These are phyloP conservation scores for Teunomyces panamensis DNA, from an alignment of 805 yeast species.

Conservation along the genomic window DNA sequence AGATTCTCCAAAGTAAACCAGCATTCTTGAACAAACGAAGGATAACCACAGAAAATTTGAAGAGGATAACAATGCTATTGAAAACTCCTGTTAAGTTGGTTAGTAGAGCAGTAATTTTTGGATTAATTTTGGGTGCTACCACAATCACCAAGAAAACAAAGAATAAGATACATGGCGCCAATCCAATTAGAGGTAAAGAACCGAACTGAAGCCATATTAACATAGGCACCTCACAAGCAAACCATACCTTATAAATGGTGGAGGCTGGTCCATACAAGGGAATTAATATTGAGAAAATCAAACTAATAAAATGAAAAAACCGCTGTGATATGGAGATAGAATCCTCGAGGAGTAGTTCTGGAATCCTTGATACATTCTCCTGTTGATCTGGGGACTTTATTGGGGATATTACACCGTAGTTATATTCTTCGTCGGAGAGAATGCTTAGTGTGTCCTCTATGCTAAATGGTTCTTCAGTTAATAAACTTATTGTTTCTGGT, in stretches of 20 bases:
- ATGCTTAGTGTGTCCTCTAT: slow-evolving; percentile 23
- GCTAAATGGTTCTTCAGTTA: slow-evolving; percentile 12
- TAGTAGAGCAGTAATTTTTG: slow-evolving; percentile 2
- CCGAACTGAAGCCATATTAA: slow-evolving; percentile 17
- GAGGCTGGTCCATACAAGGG: slow-evolving; percentile 11
- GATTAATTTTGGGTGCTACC: slow-evolving; percentile 1
- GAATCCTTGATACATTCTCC: not conserved
- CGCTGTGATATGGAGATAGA: slow-evolving; percentile 3
- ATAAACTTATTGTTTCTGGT: not conserved
- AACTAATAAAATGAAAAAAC: slow-evolving; percentile 11
- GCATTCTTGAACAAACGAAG: slow-evolving; percentile 38
- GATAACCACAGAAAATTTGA: slow-evolving; percentile 23
- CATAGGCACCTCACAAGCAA: slow-evolving; percentile 15
- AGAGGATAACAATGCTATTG: slow-evolving; percentile 24
- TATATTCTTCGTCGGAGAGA: slow-evolving; percentile 15
- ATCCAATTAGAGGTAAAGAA: slow-evolving; percentile 9
- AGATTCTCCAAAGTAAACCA: slow-evolving; percentile 42
- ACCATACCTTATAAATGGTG: slow-evolving; percentile 14
- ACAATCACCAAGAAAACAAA: slow-evolving; percentile 2
- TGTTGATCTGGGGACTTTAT: slow-evolving; percentile 5
- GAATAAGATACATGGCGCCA: slow-evolving; percentile 7
- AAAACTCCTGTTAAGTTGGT: slow-evolving; percentile 19
- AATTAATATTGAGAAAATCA: slow-evolving; percentile 11
- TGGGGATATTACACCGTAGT: slow-evolving; percentile 5
- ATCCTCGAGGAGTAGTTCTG: slow-evolving; percentile 3